phyloP scores from a whole-genome alignment of 2,329 filamentous ascomycete genomes.

The Bipolaris bicolor region DNA sequence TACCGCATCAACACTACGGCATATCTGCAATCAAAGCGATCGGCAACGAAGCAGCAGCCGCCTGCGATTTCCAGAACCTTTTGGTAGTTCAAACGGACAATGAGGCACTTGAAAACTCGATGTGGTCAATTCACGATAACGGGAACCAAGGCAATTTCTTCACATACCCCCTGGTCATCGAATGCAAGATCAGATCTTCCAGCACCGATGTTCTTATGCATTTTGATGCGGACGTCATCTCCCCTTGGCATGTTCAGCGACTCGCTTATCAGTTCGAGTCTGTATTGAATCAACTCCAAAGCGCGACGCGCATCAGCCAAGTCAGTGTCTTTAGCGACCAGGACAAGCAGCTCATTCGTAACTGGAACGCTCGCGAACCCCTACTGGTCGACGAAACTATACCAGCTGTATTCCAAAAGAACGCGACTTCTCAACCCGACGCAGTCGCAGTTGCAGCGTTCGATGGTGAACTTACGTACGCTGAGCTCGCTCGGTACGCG shows the following conservation, averaged over 20 bases:
- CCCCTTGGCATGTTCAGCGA: conserved; percentile 37
- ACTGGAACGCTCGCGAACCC: conserved; percentile 35
- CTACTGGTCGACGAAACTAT: conserved; percentile 33
- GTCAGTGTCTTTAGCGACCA: conserved; percentile 36
- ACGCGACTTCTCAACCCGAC: conserved; percentile 24
- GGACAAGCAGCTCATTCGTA: conserved; percentile 31
- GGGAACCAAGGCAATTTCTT: conserved; percentile 42
- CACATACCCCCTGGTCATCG: conserved; percentile 42
- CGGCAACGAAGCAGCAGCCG: conserved; percentile 61
- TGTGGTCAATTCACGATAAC: conserved; percentile 39
- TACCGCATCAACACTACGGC: conserved; percentile 48
- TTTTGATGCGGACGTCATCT: conserved; percentile 37
- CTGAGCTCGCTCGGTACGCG: conserved; percentile 30
- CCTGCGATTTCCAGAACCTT: conserved; percentile 63
- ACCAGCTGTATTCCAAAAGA: conserved; percentile 32
- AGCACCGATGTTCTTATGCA: conserved; percentile 34
- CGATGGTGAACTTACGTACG: conserved; percentile 41
- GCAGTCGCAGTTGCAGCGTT: conserved; percentile 35
- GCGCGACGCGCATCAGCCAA: conserved; percentile 29
- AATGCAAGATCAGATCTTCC: conserved; percentile 32
- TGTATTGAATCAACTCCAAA: conserved; percentile 34
- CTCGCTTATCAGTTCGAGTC: conserved; percentile 40
- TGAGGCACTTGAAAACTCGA: conserved; percentile 28
- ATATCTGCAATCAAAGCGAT: conserved; percentile 48
- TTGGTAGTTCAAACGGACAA: conserved; percentile 58